Base-by-base conservation (phyloP, 805 yeast genomes). In the Wickerhamiella kurtzmanii region DNA sequence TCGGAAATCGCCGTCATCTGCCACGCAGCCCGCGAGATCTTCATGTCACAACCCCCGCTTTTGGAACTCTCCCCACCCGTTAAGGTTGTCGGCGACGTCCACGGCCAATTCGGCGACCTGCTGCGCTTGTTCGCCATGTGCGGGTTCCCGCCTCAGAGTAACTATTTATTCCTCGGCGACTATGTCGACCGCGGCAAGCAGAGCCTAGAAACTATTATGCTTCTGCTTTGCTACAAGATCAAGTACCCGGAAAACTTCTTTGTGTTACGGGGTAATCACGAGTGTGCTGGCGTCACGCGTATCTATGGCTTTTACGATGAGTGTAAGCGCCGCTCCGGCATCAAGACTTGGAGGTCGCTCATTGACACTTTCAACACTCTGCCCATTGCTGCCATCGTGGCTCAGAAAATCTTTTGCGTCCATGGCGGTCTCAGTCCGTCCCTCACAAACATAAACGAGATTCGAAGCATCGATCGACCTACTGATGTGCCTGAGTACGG, bases 121-220 rank as follows among this genome's bases (percentile, higher is more conserved):
- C 77, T 92, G 53, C 76, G 98, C 54, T 74, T 92, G 50, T 86
- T 92, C 65, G 86, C 94, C 48, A 82, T 87, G 68, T 88, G 97
- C 68, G 98, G 98, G 19, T 85, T 89, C 65, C 98, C 98, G 3
- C 97, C 97, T 1, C 75, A 82, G 51, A 77, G 96, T 13, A 92
- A 92, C 64, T 92, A 87, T 65, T 68, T 92, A 54, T 89, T 92
- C 58, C 66, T 92, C 42, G 98, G 98, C 22, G 98, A 92, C 66
- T 92, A 92, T 64, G 98, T 92, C 43, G 98, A 92, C 67, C 75
- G 98, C 55, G 98, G 98, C 48, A 92, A 92, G 64, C 98, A 92
- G 66, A 81, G 94, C 2, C 68, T 92, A 48, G 98, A 92, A 63
- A 92, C 98, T 0, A 87, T 92, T 19, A 67, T 89, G 50, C 69